Conservation (phyloP, 78 protist genomes). For the Dictyostelium firmibasis region DNA sequence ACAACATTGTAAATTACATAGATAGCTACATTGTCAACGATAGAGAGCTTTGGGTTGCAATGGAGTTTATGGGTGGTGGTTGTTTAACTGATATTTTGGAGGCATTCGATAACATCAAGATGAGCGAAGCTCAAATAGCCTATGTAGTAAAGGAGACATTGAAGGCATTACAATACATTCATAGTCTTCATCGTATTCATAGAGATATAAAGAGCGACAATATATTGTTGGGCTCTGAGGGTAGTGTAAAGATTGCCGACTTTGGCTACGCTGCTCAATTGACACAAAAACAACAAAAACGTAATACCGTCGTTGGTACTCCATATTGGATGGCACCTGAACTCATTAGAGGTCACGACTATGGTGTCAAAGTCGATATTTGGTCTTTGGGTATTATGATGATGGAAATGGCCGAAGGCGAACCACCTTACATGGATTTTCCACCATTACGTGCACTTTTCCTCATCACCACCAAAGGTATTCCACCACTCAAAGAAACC, state of each 20-base stretch:
- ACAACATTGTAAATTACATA: conserved; percentile 82
- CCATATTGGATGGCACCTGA: conserved; percentile 99
- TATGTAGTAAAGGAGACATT: conserved; percentile 76
- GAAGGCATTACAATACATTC: conserved; percentile 88
- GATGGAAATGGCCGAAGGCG: conserved; percentile 95
- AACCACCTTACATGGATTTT: conserved; percentile 94
- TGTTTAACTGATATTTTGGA: conserved; percentile 91
- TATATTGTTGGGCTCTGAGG: conserved; percentile 87
- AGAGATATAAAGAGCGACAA: conserved; percentile 97
- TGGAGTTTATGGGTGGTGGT: conserved; percentile 96
- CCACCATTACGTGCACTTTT: conserved; percentile 96
- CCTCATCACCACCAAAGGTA: conserved; percentile 93
- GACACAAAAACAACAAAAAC: conserved; percentile 85
- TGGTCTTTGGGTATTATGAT: conserved; percentile 96
- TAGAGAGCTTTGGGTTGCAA: conserved; percentile 93
- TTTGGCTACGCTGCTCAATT: conserved; percentile 97
- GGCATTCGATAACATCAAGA: conserved; percentile 44
- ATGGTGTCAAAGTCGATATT: conserved; percentile 93
- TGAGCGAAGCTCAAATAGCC: conserved; percentile 93
- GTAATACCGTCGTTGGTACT: conserved; percentile 96
- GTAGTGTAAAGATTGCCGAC: conserved; percentile 93
- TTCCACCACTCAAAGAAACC: conserved; percentile 88
- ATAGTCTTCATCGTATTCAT: conserved; percentile 91
- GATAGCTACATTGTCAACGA: conserved; percentile 75
- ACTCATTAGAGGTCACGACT: conserved; percentile 88